Evolutionary conservation across 345 rosid genomes (phyloP).

Genomic region (Erucastrum elatum): DNA sequence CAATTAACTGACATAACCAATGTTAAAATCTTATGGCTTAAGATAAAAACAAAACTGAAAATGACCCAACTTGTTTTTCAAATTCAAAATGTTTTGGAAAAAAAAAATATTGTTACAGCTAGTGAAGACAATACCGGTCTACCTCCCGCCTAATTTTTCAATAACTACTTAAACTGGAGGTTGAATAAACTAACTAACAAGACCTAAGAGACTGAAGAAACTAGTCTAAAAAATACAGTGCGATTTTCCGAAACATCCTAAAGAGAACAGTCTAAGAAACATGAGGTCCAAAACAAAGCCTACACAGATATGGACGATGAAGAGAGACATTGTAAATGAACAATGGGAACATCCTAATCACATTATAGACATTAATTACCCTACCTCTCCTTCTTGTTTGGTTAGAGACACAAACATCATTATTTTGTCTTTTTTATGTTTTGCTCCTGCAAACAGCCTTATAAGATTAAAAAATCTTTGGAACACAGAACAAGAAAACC

Average conservation of each 20-base stretch:
- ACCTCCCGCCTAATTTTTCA: conserved; percentile 2
- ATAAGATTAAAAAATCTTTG: no score
- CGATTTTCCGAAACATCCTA: conserved; percentile 7
- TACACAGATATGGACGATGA: conserved; percentile 25
- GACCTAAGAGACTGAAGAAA: neutral
- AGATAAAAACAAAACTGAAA: neutral
- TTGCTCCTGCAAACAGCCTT: no score
- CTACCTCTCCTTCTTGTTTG: neutral
- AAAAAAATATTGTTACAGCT: neutral
- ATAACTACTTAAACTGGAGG: neutral
- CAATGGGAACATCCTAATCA: conserved; percentile 37
- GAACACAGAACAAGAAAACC: no score
- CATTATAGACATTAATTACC: neutral
- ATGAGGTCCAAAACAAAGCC: conserved; percentile 18
- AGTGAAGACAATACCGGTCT: neutral
- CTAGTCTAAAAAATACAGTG: conserved; percentile 4
- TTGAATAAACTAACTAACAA: no score
- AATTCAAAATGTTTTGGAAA: conserved; percentile 4
- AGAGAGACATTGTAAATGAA: conserved; percentile 17
- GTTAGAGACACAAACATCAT: no score
- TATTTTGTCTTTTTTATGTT: no score
- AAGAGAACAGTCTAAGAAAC: conserved; percentile 15
- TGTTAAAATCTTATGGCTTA: no score
- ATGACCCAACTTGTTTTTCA: neutral
- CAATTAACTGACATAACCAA: neutral